Percentiles rank a stretch among this genome's conserved stretches.
Evolutionary conservation across 257 asterid genomes (phyloP).

Genomic region (Solanum ahanhuiri): DNA sequence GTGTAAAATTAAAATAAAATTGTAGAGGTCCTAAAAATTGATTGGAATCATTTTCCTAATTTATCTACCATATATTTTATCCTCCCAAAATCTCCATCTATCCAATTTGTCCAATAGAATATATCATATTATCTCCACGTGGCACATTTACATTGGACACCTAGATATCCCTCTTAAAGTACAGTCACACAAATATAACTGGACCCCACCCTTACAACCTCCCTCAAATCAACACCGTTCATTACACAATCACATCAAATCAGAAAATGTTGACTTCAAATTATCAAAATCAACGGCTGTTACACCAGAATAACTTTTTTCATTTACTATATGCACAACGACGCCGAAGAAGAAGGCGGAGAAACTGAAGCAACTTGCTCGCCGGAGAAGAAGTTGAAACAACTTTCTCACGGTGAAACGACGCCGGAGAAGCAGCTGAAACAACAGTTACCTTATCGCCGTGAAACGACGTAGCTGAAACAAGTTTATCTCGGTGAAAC

Average conservation of each 20-base stretch:
- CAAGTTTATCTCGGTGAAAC: not conserved
- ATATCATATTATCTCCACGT: slow-evolving; percentile 13
- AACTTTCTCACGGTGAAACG: not conserved
- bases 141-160: not conserved
- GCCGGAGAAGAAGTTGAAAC: not conserved
- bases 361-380: not conserved
- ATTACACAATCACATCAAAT: not conserved
- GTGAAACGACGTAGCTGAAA: not conserved
- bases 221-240: not conserved
- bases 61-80: not conserved
- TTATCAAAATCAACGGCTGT: not conserved
- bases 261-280: not conserved
- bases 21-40: not conserved
- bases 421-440: not conserved
- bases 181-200: not conserved
- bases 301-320: not conserved
- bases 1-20: not conserved
- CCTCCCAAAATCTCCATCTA: not conserved
- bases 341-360: not conserved
- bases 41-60: not conserved
- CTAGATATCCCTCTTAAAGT: slow-evolving; percentile 3
- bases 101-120: not conserved
- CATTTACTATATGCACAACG: not conserved
- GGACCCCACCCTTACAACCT: not conserved
- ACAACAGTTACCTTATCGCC: not conserved